Conservation (phyloP, 257 asterid species). For the Sherardia arvensis region DNA sequence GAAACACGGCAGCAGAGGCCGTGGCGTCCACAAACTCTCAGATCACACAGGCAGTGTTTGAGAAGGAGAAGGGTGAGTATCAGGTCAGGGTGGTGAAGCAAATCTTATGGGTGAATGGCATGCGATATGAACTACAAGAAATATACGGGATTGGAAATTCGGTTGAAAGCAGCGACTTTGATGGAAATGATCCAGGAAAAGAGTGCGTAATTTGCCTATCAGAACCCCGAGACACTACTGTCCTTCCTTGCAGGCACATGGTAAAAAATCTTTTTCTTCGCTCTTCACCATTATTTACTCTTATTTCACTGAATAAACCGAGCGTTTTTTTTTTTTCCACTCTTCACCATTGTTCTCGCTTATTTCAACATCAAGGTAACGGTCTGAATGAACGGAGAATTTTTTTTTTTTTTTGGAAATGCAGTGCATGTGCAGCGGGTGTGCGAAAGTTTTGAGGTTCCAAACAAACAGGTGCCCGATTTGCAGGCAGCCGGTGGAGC, state of each 20-base stretch:
- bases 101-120: slow-evolving; percentile 73
- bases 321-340: slow-evolving; percentile 8
- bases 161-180: slow-evolving; percentile 52
- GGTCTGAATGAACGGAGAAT: neutral
- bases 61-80: slow-evolving; percentile 70
- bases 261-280: slow-evolving; percentile 26
- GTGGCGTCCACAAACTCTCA: slow-evolving; percentile 52
- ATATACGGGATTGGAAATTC: slow-evolving; percentile 81
- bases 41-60: slow-evolving; percentile 78
- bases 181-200: slow-evolving; percentile 71
- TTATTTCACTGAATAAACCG: neutral
- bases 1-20: slow-evolving; percentile 20
- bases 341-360: slow-evolving; percentile 1
- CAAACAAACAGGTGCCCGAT: slow-evolving; percentile 95
- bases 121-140: slow-evolving; percentile 80
- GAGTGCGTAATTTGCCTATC: slow-evolving; percentile 90
- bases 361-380: too few species aligned
- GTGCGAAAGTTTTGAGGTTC: slow-evolving; percentile 88
- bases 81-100: slow-evolving; percentile 70
- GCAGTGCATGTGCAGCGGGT: slow-evolving; percentile 99
- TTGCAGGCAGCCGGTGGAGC: slow-evolving; percentile 97
- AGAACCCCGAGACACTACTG: slow-evolving; percentile 85
- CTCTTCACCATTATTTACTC: neutral
- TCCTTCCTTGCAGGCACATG: slow-evolving; percentile 94
- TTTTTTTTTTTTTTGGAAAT: slow-evolving; percentile 10